Percentiles rank a stretch among this genome's conserved stretches.
phyloP scores from a whole-genome alignment of 2,329 filamentous ascomycete genomes.

The Pleoardoris graminearum region DNA sequence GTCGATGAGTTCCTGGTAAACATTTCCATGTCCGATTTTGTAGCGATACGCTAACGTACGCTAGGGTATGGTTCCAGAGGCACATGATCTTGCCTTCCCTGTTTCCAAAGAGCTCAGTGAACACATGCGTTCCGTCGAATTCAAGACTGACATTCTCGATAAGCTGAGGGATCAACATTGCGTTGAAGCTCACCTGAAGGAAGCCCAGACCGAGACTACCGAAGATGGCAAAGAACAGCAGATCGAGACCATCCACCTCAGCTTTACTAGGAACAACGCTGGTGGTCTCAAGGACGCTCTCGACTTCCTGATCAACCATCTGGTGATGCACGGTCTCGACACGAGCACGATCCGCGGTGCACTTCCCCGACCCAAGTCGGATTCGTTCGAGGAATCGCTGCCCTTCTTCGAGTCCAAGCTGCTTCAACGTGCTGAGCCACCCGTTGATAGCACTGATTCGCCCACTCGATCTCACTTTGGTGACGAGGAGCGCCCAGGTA shows the following conservation, averaged over 20 bases:
- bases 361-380: conserved; percentile 97
- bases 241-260: conserved; percentile 54
- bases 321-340: conserved; percentile 89
- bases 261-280: conserved; percentile 94
- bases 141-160: conserved; percentile 74
- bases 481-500: conserved; percentile 75
- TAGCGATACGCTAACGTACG: conserved; percentile 33
- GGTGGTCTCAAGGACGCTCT: conserved; percentile 94
- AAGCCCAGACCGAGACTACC: conserved; percentile 47
- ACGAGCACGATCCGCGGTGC: conserved; percentile 80
- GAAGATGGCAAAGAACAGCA: conserved; percentile 47
- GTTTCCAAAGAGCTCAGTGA: conserved; percentile 75
- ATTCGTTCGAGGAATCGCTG: conserved; percentile 96
- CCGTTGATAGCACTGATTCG: conserved; percentile 76
- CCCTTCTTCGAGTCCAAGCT: conserved; percentile 98
- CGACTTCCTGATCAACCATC: conserved; percentile 84
- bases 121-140: conserved; percentile 80
- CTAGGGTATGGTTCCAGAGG: conserved; percentile 94
- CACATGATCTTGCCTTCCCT: conserved; percentile 85
- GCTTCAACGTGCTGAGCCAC: conserved; percentile 84
- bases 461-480: conserved; percentile 84
- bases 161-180: conserved; percentile 92
- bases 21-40: not conserved
- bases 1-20: conserved; percentile 87
- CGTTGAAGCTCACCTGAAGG: conserved; percentile 77